Evolutionary conservation across 805 yeast genomes (phyloP), one percentile per base, ranked within the genome.

Genomic region (Wickerhamiella vanderwaltii): DNA sequence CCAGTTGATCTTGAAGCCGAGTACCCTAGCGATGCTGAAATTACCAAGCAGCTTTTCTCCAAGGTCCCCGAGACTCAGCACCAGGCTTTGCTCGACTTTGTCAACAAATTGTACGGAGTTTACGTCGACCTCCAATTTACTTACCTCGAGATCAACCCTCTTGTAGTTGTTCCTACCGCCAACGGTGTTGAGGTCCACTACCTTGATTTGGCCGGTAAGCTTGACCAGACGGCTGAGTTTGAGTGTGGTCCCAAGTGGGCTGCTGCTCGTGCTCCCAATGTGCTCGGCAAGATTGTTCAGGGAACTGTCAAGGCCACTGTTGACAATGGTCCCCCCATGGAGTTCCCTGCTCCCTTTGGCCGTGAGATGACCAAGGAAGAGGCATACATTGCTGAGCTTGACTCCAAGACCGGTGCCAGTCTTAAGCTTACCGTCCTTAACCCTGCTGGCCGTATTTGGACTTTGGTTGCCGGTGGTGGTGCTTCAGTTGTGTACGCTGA

Each of bases 191-290:
- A 61, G 43, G 67, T 65, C 25, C 67, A 66, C 55, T 66, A 64
- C 53, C 61, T 65, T n/a, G 70, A 65, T 48, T 55, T 65, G 36
- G 70, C 70, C 24, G 70, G 69, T 34, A 66, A 66, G 61, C 59
- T 65, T 45, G 70, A 65, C 50, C 70, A 65, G 51, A 65, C 70
- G 20, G 70, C 70, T 35, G 70, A 65, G 55, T 65, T 65, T 48
- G 70, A 65, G 55, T 66, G 70, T 47, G 70, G 70, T 26, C 65
- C 70, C 45, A 65, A 65, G 52, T 65, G 70, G 70, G 70, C 70
- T 29, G 49, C 56, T n/a, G 68, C 71, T 6, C 64, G 70, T 39
- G 56, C 69, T 13, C 64, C 68, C 31, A 57, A 61, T 36, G 59
- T 62, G 9, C 57, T 65, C 20, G 70, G 70, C 35, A 48, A 52